A percentile compares a stretch with the other conserved stretches of the same genome.
phyloP scores from a whole-genome alignment of 2,329 filamentous ascomycete species.

The Colletotrichum camelliae region DNA sequence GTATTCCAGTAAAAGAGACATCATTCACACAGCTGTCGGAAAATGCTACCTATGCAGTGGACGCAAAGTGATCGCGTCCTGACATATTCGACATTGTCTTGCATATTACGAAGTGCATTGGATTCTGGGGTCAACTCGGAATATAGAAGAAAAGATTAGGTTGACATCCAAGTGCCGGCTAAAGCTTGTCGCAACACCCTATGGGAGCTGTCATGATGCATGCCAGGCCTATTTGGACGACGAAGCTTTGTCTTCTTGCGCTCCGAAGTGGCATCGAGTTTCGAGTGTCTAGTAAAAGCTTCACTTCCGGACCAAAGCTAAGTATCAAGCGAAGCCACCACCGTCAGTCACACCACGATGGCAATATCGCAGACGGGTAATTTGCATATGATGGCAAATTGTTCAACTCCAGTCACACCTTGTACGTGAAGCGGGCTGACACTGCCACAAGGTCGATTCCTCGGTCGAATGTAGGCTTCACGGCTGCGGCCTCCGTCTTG shows the following conservation, averaged over 20 bases:
- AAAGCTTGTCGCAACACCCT: background rate
- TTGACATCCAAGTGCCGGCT: conserved; percentile 2
- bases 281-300: background rate
- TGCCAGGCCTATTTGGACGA: background rate
- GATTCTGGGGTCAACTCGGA: background rate
- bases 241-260: background rate
- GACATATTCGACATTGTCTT: background rate
- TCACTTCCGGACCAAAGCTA: background rate
- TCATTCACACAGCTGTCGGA: background rate
- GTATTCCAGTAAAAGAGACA: background rate
- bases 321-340: background rate
- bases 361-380: background rate
- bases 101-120: background rate
- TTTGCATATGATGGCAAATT: background rate
- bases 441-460: background rate
- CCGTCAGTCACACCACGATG: background rate
- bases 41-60: background rate
- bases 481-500: background rate
- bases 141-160: conserved; percentile 1
- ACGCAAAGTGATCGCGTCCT: background rate
- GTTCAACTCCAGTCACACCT: background rate
- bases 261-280: background rate
- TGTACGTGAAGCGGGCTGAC: background rate
- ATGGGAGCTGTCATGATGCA: background rate
- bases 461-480: background rate